phyloP scores from a whole-genome alignment of 169 alveolate species.

The Perkinsus olseni region DNA sequence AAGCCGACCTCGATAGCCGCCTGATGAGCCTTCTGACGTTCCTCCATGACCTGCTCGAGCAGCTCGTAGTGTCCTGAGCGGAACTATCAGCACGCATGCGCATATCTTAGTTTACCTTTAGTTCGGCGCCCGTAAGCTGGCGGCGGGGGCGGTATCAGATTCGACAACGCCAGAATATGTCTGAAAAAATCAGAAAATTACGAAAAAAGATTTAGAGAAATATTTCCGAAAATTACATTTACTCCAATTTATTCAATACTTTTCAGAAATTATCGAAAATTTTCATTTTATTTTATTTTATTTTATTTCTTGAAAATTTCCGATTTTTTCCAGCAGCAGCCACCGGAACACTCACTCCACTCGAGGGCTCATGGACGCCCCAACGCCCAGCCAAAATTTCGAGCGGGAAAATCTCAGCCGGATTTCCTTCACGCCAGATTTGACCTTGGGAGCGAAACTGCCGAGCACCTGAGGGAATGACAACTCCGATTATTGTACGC shows the following conservation, averaged over 20 bases:
- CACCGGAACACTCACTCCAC: not conserved
- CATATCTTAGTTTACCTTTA: slow-evolving; percentile 30
- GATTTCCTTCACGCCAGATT: slow-evolving; percentile 48
- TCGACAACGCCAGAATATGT: slow-evolving; percentile 22
- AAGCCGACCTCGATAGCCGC: not conserved
- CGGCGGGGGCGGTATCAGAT: slow-evolving; percentile 56
- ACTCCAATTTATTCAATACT: too few relatives aligned
- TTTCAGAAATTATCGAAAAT: too few relatives aligned
- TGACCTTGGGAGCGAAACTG: slow-evolving; percentile 28
- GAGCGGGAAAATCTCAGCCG: slow-evolving; percentile 66
- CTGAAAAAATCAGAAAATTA: not conserved
- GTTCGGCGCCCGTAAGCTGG: slow-evolving; percentile 55
- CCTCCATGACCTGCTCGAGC: slow-evolving; percentile 19
- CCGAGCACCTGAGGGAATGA: slow-evolving; percentile 18
- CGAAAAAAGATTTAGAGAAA: not conserved
- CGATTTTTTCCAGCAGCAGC: too few relatives aligned
- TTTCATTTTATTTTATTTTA: too few relatives aligned
- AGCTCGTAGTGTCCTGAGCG: slow-evolving; percentile 10
- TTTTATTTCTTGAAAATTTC: too few relatives aligned
- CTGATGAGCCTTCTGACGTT: slow-evolving; percentile 15
- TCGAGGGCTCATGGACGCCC: slow-evolving; percentile 45
- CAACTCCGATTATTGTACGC: too few relatives aligned
- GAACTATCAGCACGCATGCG: too few relatives aligned
- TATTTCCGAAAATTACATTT: too few relatives aligned
- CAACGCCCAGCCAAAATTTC: slow-evolving; percentile 73